Evolutionary conservation across 257 asterid genomes (phyloP).

Genomic region (Nicotiana noctiflora): DNA sequence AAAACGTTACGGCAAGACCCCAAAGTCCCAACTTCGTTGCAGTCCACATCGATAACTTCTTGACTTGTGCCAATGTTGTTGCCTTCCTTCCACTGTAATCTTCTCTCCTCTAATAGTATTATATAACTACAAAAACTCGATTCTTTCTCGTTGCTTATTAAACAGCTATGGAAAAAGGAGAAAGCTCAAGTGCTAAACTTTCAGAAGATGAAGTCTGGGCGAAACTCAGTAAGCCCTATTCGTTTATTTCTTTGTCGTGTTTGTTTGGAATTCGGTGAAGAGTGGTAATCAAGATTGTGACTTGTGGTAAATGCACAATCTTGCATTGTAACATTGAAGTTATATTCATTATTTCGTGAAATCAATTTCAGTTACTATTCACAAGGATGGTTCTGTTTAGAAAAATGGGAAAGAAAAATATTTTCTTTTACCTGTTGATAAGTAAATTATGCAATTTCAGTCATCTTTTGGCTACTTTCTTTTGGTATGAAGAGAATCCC

Average conservation of each 20-base stretch:
- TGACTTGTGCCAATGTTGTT: background rate
- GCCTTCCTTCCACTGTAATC: slow-evolving; percentile 2
- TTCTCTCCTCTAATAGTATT: background rate
- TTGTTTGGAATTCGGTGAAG: background rate
- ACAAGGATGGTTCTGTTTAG: background rate
- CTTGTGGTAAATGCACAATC: background rate
- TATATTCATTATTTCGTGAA: background rate
- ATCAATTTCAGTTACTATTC: background rate
- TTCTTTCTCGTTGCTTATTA: background rate
- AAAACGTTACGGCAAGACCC: background rate
- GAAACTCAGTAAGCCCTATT: slow-evolving; percentile 49
- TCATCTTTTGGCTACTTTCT: background rate
- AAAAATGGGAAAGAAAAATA: background rate
- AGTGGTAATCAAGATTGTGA: background rate
- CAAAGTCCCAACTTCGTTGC: too few relatives aligned
- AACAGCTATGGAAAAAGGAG: slow-evolving; percentile 57
- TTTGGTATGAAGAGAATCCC: background rate
- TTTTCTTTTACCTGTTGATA: background rate
- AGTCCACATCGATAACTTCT: background rate
- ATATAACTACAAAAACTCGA: background rate
- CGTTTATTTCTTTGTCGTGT: background rate
- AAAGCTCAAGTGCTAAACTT: slow-evolving; percentile 43
- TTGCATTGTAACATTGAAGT: background rate
- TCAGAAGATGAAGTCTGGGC: slow-evolving; percentile 53
- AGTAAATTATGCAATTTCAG: background rate